Evolutionary conservation across 2,329 filamentous ascomycete species (phyloP).

Genomic region (Hymenotorrendiella dingleyae): DNA sequence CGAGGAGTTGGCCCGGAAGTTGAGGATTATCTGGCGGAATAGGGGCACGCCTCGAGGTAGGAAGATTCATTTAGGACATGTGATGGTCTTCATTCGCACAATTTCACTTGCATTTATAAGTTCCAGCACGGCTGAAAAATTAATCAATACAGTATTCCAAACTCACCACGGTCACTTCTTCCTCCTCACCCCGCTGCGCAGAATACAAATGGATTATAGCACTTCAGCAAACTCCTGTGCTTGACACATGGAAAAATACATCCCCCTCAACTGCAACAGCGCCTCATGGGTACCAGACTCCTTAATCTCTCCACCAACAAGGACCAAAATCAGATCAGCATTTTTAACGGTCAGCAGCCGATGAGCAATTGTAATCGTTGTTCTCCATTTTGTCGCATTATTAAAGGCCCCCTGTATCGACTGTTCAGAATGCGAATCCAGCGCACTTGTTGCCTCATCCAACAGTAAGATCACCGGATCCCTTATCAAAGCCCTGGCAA

Average conservation of each 20-base stretch:
- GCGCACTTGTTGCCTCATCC: conserved; percentile 54
- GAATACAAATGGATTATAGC: too few relatives aligned
- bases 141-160: too few relatives aligned
- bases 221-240: too few relatives aligned
- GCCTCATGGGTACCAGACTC: conserved; percentile 84
- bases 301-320: conserved; percentile 71
- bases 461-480: conserved; percentile 51
- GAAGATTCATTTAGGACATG: neutral
- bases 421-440: conserved; percentile 84
- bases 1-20: conserved; percentile 72
- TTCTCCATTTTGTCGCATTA: conserved; percentile 73
- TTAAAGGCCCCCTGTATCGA: conserved; percentile 81
- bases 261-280: conserved; percentile 60
- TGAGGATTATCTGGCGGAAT: conserved; percentile 70
- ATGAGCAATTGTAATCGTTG: conserved; percentile 90
- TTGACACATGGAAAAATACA: too few relatives aligned
- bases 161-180: too few relatives aligned
- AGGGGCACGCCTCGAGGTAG: neutral
- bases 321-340: conserved; percentile 90
- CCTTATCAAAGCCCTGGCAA: conserved; percentile 52
- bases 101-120: too few relatives aligned
- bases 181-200: too few relatives aligned
- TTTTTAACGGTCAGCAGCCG: conserved; percentile 85
- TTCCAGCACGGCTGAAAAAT: too few relatives aligned
- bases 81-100: too few relatives aligned